Percentiles rank a stretch among this genome's conserved stretches.
phyloP scores from a whole-genome alignment of 192 early-diverging fungal genomes.

The Thamnidium elegans region DNA sequence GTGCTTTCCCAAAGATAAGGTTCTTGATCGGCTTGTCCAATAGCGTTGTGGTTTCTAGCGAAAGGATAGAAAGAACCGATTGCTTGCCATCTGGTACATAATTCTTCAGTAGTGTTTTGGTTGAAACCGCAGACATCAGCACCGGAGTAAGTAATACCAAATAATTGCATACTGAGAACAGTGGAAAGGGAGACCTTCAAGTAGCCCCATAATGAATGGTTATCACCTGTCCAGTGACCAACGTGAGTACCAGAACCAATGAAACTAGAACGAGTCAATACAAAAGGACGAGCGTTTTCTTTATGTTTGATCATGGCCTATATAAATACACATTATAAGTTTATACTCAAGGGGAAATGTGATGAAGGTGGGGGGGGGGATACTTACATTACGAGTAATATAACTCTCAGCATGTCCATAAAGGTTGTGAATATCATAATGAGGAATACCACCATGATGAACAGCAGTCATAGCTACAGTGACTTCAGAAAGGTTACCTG shows the following conservation, averaged over 20 bases:
- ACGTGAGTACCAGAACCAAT: conserved; percentile 51
- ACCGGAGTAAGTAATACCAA: conserved; percentile 69
- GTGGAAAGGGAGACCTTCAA: conserved; percentile 59
- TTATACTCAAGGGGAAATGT: too few species aligned
- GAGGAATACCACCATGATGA: conserved; percentile 23
- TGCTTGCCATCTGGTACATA: conserved; percentile 65
- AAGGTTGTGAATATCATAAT: conserved; percentile 34
- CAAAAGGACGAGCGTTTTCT: conserved; percentile 41
- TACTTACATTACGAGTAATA: conserved; percentile 24
- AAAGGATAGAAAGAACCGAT: conserved; percentile 48
- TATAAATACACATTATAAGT: not conserved
- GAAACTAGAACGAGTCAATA: conserved; percentile 65
- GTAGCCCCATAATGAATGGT: conserved; percentile 55
- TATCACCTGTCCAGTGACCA: conserved; percentile 52
- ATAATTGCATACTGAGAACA: conserved; percentile 64
- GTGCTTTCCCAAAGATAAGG: conserved; percentile 56
- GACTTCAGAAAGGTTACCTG: conserved; percentile 42
- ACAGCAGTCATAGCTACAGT: conserved; percentile 48
- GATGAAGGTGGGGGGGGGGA: too few species aligned
- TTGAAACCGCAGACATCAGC: conserved; percentile 74
- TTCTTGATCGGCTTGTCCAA: conserved; percentile 51
- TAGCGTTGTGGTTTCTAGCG: conserved; percentile 61
- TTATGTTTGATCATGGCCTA: conserved; percentile 17
- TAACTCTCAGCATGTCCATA: conserved; percentile 33
- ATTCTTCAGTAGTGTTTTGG: conserved; percentile 53